Evolutionary conservation across 1,284 basidiomycete species (phyloP), one percentile per base, ranked within the genome.

Genomic region (Peniophora sp.): DNA sequence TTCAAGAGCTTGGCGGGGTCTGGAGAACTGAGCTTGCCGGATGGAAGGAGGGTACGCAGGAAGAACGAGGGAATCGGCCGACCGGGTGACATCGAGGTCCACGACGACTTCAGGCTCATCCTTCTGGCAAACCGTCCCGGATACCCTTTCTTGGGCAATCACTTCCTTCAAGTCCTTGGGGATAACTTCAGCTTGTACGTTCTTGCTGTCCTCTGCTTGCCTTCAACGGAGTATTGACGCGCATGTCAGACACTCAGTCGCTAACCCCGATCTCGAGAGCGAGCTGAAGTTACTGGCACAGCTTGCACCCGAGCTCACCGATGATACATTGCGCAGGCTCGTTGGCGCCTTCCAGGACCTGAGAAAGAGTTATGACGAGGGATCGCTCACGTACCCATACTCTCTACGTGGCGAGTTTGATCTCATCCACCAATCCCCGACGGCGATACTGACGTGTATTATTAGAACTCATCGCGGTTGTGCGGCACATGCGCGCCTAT

Each of bases 81-180:
- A 12, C 71, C 74, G 17, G 67, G 68, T 0, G 82, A 85, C 56
- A 71, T 85, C 47, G 68, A 71, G 1, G 78, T 83, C 0, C 81
- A 84, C 59, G 75, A 75, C 1, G 78, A 78, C 52, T 84, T 85
- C 65, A 66, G 81, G 34, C 68, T 85, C 35, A 69, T 84, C 36
- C 61, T 84, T n/a, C 65, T 85, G 37, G 82, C 81, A 2, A 85
- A 85, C 59, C 64, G 81, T 9, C 81, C 84, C 23, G 85, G 85
- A 14, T 90, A 88, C 70, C 79, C 82, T 0, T 85, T 85, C 73
- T 68, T 85, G 23, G 81, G 81, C 1, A 85, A 85, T 53, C 81
- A 85, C 59, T 85, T 85, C 68, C 62, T 84, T 18, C 81, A 85
- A 58, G 82, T 85, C 12, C 68, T 84, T 2, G 82, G 81, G 1